phyloP scores from a whole-genome alignment of 805 yeast species.

The Brettanomyces anomalus region DNA sequence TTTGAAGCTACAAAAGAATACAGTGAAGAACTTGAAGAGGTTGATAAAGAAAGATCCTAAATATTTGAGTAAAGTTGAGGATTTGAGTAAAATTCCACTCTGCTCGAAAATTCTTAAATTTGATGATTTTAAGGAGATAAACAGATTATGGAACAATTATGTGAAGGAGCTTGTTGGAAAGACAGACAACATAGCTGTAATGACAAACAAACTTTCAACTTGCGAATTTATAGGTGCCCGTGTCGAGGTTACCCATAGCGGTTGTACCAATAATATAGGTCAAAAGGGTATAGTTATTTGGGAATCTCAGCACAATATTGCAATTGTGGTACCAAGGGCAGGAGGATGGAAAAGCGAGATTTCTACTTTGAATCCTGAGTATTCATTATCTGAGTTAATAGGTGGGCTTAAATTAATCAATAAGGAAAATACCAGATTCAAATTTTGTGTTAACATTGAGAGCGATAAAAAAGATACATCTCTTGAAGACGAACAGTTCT shows the following conservation, averaged over 20 bases:
- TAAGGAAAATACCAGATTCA: conserved; percentile 60
- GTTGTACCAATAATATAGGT: conserved; percentile 51
- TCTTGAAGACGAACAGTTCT: conserved; percentile 5
- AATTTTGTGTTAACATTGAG: conserved; percentile 27
- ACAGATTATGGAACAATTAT: conserved; percentile 68
- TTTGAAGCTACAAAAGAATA: conserved; percentile 29
- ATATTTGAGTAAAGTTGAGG: conserved; percentile 10
- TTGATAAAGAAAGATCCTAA: conserved; percentile 18
- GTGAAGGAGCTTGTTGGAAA: conserved; percentile 43
- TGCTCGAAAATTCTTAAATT: conserved; percentile 26
- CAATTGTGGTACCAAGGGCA: conserved; percentile 44
- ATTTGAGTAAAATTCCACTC: conserved; percentile 14
- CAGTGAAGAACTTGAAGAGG: conserved; percentile 28
- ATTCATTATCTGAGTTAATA: conserved; percentile 23
- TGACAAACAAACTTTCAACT: conserved; percentile 53
- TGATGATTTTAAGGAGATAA: conserved; percentile 44
- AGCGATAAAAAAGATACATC: conserved; percentile 16
- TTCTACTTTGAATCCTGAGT: conserved; percentile 12
- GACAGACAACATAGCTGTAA: conserved; percentile 15
- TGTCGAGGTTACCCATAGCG: conserved; percentile 48
- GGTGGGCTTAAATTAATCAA: conserved; percentile 64
- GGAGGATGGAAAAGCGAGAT: conserved; percentile 28
- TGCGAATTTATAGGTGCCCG: conserved; percentile 80
- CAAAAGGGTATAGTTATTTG: conserved; percentile 68
- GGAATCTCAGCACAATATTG: conserved; percentile 71